Conservation (phyloP, 208 protist genomes). For the Endotrypanum monterogeii region DNA sequence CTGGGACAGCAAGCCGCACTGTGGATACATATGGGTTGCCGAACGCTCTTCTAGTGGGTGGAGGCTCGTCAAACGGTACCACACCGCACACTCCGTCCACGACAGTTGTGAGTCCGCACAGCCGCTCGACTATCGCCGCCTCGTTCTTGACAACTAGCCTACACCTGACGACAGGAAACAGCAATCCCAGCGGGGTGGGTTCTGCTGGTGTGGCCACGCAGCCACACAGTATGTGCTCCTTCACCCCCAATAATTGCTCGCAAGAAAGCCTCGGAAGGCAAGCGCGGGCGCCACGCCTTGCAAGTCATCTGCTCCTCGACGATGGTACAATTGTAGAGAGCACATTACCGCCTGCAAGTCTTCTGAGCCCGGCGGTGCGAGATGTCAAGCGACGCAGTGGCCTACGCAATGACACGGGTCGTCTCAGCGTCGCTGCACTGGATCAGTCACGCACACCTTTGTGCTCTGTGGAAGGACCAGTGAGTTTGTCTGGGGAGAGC, state of each 20-base stretch:
- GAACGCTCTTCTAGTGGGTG: constrained; percentile 7
- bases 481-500: constrained; percentile 17
- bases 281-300: constrained; percentile 19
- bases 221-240: not conserved
- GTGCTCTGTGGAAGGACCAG: constrained; percentile 11
- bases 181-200: not conserved
- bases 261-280: not conserved
- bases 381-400: constrained; percentile 4
- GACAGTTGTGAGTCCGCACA: constrained; percentile 3
- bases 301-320: constrained; percentile 31
- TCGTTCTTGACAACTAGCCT: not conserved
- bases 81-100: constrained; percentile 6
- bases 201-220: not conserved
- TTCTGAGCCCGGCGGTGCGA: constrained; percentile 23
- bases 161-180: not conserved
- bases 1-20: not conserved
- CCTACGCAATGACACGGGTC: constrained; percentile 8
- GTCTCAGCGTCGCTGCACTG: constrained; percentile 4
- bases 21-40: constrained; percentile 12
- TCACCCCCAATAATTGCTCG: not conserved
- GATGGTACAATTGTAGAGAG: constrained; percentile 1
- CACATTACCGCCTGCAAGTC: not conserved
- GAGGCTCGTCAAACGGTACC: constrained; percentile 1
- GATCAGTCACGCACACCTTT: constrained; percentile 13
- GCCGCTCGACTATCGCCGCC: constrained; percentile 1